Base-by-base conservation (phyloP, 495 filamentous ascomycete genomes). In the Bathelium albidoporum region DNA sequence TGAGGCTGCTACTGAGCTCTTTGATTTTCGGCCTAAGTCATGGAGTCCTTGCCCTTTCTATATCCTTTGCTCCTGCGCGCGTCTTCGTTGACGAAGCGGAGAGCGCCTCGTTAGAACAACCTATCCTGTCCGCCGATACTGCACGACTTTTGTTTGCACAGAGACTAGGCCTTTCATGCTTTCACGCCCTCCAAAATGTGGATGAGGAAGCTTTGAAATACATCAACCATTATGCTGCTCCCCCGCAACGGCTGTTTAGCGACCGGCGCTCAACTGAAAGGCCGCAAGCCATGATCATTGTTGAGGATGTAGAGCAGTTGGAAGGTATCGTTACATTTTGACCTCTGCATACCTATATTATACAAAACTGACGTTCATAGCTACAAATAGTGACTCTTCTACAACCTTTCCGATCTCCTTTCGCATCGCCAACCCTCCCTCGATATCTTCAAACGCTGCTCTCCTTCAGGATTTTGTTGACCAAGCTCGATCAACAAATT, bases 111-210 rank as follows among this genome's bases (percentile, higher is more conserved):
- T 28, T n/a, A 34, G 26, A 62, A 24, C 45, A 45, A 14, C 62
- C 65, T 34, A 62, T 64, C 14, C 67, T 77, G 22, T 70, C 52
- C 34, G 76, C 83, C 29, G 73, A 78, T 66, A 73, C 75, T 36
- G 81, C 83, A 52, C 77, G 78, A 67, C 73, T 82, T 32, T 71
- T 86, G 31, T 58, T 86, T 45, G 81, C 83, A 61, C 79, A 82
- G 64, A 77, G 83, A 68, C 70, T 81, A 62, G 77, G 79, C n/a
- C 67, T 82, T 2, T 78, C 83, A 32, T 66, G 78, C 26, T 81
- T 74, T 64, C 81, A 83, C 43, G 67, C 70, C 39, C 76, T 85
- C 32, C 74, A 77, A 55, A 67, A 70, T 59, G 64, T 69, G n/a
- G 74, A 77, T 62, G 77, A 79, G n/a, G 69, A 75, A 1, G 75